These are phyloP conservation scores for Trypanosoma melophagium DNA, from an alignment of 208 protist species.

Conservation along the genomic window DNA sequence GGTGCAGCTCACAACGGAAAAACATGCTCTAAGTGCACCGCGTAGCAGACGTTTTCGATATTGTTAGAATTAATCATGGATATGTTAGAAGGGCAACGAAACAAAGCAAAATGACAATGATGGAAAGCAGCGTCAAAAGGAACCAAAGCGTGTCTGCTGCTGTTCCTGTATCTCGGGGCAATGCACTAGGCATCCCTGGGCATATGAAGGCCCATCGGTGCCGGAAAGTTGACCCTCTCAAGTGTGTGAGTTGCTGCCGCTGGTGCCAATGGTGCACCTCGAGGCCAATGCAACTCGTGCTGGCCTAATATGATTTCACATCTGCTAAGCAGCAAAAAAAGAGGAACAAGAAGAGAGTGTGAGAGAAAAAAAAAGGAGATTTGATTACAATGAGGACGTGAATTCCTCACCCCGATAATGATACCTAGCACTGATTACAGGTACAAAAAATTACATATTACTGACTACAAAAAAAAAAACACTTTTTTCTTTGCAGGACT, in stretches of 20 bases:
- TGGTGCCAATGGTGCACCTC: too few species aligned
- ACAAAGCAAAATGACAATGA: neutral
- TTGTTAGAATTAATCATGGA: neutral
- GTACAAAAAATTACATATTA: too few species aligned
- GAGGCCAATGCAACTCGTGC: too few species aligned
- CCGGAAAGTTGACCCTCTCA: constrained; percentile 24
- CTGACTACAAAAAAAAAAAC: too few species aligned
- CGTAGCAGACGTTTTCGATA: constrained; percentile 29
- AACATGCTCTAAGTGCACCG: constrained; percentile 13
- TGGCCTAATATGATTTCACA: too few species aligned
- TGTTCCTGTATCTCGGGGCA: constrained; percentile 11
- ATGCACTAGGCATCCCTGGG: constrained; percentile 20
- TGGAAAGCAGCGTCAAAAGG: neutral
- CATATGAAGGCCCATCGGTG: constrained; percentile 5
- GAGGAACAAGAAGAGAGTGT: too few species aligned
- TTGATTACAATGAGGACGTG: too few species aligned
- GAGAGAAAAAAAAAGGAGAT: too few species aligned
- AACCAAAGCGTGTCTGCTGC: neutral
- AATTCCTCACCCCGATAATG: too few species aligned
- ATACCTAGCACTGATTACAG: too few species aligned
- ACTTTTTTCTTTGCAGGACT: too few species aligned
- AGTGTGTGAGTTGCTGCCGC: neutral
- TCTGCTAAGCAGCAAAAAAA: too few species aligned
- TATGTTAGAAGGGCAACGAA: neutral
- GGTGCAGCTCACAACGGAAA: constrained; percentile 19